A percentile compares a stretch with the other conserved stretches of the same genome.
Conservation (phyloP, 176 grass and related monocot genomes). For the Otatea glauca region DNA sequence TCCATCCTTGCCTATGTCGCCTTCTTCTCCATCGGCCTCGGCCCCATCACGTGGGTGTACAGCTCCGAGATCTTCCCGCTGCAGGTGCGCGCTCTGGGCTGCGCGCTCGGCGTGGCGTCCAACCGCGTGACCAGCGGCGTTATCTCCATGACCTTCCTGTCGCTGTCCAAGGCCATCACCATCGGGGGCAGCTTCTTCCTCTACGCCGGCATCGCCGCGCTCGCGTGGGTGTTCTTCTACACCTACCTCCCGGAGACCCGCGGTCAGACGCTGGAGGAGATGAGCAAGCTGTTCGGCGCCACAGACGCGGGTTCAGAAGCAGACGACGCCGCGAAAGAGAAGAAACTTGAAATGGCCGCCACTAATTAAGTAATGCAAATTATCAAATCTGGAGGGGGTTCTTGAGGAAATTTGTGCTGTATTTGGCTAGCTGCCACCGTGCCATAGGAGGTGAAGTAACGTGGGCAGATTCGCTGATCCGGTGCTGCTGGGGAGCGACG, state of each 20-base stretch:
- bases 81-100: constrained; percentile 69
- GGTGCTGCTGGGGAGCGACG: constrained; percentile 41
- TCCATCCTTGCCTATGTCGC: constrained; percentile 67
- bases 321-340: constrained; percentile 29
- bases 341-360: constrained; percentile 59
- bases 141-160: constrained; percentile 86
- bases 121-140: constrained; percentile 82
- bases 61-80: constrained; percentile 82
- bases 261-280: constrained; percentile 67
- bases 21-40: constrained; percentile 87
- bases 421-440: constrained; percentile 27
- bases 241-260: constrained; percentile 75
- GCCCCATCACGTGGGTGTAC: constrained; percentile 86
- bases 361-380: constrained; percentile 40
- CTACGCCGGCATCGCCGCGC: constrained; percentile 58
- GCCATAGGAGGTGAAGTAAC: constrained; percentile 43
- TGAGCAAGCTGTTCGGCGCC: constrained; percentile 65
- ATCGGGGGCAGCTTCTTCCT: constrained; percentile 88
- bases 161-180: constrained; percentile 69
- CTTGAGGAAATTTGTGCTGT: constrained; percentile 5
- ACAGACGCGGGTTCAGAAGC: not conserved
- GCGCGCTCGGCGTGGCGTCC: constrained; percentile 56
- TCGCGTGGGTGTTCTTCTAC: constrained; percentile 72
- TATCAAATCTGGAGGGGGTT: constrained; percentile 12
- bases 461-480: constrained; percentile 59